Conservation (phyloP, 768 basidiomycete genomes). For the Podaxis pistillaris region DNA sequence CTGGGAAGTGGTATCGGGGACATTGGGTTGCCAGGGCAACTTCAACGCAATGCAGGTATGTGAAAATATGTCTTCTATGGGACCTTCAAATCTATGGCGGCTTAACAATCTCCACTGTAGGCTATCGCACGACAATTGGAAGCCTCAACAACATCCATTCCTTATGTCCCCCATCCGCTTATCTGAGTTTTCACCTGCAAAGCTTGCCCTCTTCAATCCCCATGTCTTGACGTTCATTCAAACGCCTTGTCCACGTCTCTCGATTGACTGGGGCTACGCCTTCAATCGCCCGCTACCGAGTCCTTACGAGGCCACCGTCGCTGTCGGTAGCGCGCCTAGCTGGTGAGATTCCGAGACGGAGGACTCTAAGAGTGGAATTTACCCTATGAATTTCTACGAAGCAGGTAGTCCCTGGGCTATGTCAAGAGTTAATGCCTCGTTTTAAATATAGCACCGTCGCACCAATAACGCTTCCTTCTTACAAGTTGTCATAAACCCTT, state of each 20-base stretch:
- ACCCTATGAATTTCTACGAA: slow-evolving; percentile 97
- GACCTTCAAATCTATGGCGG: not conserved
- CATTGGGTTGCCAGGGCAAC: slow-evolving; percentile 92
- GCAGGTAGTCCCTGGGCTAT: slow-evolving; percentile 76
- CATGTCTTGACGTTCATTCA: slow-evolving; percentile 91
- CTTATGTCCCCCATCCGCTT: slow-evolving; percentile 85
- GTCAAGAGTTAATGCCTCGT: slow-evolving; percentile 56
- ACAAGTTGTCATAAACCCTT: slow-evolving; percentile 26
- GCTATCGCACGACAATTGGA: slow-evolving; percentile 75
- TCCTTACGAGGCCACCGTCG: slow-evolving; percentile 92
- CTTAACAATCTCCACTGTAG: slow-evolving; percentile 26
- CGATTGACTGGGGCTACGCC: slow-evolving; percentile 99
- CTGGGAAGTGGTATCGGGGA: slow-evolving; percentile 93
- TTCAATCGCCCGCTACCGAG: slow-evolving; percentile 86
- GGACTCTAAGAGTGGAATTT: slow-evolving; percentile 38
- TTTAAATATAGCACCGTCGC: slow-evolving; percentile 20
- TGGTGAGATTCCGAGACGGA: slow-evolving; percentile 54
- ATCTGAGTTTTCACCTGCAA: slow-evolving; percentile 95
- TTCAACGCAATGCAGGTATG: slow-evolving; percentile 79
- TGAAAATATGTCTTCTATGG: not conserved
- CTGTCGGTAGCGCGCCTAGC: slow-evolving; percentile 61
- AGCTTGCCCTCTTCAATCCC: slow-evolving; percentile 78
- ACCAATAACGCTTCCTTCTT: slow-evolving; percentile 39
- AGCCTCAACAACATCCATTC: slow-evolving; percentile 51
- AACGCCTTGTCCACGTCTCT: slow-evolving; percentile 93